Evolutionary conservation across 1,284 basidiomycete genomes (phyloP).

Genomic region (Naganishia liquefaciens): DNA sequence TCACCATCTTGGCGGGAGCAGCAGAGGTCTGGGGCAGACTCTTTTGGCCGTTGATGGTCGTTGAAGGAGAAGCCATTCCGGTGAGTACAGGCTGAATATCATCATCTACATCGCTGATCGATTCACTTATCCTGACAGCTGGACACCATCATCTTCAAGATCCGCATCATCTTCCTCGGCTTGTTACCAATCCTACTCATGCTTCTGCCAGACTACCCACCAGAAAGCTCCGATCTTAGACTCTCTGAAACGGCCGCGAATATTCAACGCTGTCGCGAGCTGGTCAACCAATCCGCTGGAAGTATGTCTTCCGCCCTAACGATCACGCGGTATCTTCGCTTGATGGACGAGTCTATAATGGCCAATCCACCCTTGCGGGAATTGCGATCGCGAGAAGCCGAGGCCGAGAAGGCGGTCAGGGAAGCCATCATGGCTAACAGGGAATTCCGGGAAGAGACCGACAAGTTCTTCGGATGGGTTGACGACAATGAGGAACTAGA

Average conservation of each 20-base stretch:
- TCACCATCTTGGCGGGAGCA: conserved; percentile 9
- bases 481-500: conserved; percentile 19
- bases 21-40: conserved; percentile 23
- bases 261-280: conserved; percentile 14
- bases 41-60: conserved; percentile 13
- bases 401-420: conserved; percentile 9
- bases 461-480: conserved; percentile 21
- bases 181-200: conserved; percentile 15
- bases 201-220: conserved; percentile 18
- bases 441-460: conserved; percentile 11
- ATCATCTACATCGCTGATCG: too few species aligned
- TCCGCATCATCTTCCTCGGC: conserved; percentile 23
- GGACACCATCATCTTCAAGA: conserved; percentile 12
- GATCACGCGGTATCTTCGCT: conserved; percentile 12
- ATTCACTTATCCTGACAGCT: background rate
- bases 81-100: background rate
- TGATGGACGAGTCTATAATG: conserved; percentile 18
- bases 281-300: conserved; percentile 10
- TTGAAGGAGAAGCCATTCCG: conserved; percentile 21
- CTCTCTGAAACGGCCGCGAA: conserved; percentile 15
- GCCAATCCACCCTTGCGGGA: conserved; percentile 13
- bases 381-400: background rate
- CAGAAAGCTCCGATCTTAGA: background rate
- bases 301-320: conserved; percentile 10
- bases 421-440: conserved; percentile 4